A percentile compares a stretch with the other conserved stretches of the same genome.
phyloP scores from a whole-genome alignment of 495 filamentous ascomycete species.

The Recurvomyces mirabilis region DNA sequence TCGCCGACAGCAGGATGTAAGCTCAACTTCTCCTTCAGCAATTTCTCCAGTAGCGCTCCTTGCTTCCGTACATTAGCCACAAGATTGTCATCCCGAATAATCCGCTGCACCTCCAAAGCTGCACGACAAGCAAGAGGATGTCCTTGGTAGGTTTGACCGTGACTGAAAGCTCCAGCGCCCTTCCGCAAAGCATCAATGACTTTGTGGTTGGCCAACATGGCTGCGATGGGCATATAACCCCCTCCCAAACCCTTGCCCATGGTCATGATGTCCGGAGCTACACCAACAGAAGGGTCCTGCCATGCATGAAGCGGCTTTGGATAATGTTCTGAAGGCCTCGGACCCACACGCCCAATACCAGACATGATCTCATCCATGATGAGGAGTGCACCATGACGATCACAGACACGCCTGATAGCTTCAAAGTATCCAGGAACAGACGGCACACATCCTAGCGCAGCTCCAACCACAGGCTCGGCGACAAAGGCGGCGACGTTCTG shows the following conservation, averaged over 20 bases:
- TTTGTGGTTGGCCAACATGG: constrained; percentile 28
- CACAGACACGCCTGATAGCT: constrained; percentile 31
- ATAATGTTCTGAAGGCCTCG: constrained; percentile 15
- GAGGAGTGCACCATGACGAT: constrained; percentile 34
- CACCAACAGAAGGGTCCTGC: constrained; percentile 29
- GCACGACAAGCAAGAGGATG: constrained; percentile 48
- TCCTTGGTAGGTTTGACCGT: constrained; percentile 50
- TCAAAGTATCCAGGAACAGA: constrained; percentile 33
- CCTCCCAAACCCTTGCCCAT: constrained; percentile 35
- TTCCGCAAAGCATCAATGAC: constrained; percentile 28
- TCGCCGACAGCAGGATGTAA: constrained; percentile 49
- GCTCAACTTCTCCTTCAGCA: constrained; percentile 36
- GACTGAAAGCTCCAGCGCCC: constrained; percentile 37
- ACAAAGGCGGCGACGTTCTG: constrained; percentile 67
- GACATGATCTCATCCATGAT: constrained; percentile 39
- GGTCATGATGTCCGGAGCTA: constrained; percentile 33
- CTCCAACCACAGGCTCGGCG: constrained; percentile 58
- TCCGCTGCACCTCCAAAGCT: constrained; percentile 44
- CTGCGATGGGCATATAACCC: constrained; percentile 34
- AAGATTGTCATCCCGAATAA: constrained; percentile 38
- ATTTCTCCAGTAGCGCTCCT: constrained; percentile 35
- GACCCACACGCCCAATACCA: constrained; percentile 33
- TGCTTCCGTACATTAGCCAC: constrained; percentile 39
- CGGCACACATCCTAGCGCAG: constrained; percentile 36
- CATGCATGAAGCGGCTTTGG: constrained; percentile 29